A percentile compares a stretch with the other conserved stretches of the same genome.
These are phyloP conservation scores for Yamadazyma sp. DNA, from an alignment of 805 yeast species.

Conservation along the genomic window DNA sequence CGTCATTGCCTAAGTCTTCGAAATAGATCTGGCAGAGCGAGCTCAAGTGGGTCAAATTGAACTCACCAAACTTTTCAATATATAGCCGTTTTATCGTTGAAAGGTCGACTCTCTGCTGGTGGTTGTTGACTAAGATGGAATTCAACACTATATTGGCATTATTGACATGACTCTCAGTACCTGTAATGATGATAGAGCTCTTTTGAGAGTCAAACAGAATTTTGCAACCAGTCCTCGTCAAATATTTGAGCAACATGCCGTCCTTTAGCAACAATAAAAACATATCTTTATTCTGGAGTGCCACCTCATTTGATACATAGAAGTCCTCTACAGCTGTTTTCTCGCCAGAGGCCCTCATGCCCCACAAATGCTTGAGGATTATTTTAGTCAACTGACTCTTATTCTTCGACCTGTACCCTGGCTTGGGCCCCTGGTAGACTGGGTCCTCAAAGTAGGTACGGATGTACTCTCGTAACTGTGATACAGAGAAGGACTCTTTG, in stretches of 20 bases:
- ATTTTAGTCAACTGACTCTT: conserved; percentile 10
- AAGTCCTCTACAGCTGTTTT: conserved; percentile 31
- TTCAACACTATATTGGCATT: conserved; percentile 45
- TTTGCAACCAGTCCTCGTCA: conserved; percentile 42
- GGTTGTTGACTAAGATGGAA: conserved; percentile 27
- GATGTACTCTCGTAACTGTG: conserved; percentile 14
- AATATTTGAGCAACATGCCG: conserved; percentile 39
- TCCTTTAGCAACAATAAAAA: conserved; percentile 40
- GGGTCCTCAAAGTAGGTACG: conserved; percentile 7
- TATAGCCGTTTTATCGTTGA: conserved; percentile 26
- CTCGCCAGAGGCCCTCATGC: conserved; percentile 15
- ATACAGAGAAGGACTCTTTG: conserved; percentile 9
- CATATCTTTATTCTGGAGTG: conserved; percentile 37
- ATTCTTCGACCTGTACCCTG: conserved; percentile 3
- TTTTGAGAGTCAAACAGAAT: conserved; percentile 34
- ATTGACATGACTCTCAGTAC: conserved; percentile 40
- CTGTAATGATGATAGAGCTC: conserved; percentile 34
- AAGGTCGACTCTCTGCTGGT: conserved; percentile 33
- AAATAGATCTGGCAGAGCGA: conserved; percentile 37
- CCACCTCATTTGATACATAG: conserved; percentile 29
- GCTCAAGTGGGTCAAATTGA: conserved; percentile 27
- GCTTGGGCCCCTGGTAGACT: conserved; percentile 5
- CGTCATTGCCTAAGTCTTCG: conserved; percentile 24
- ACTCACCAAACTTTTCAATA: conserved; percentile 25
- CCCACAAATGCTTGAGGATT: conserved; percentile 15